Evolutionary conservation across 2,329 filamentous ascomycete genomes (phyloP), one percentile per base, ranked within the genome.

Genomic region (Escovopsis sp.): DNA sequence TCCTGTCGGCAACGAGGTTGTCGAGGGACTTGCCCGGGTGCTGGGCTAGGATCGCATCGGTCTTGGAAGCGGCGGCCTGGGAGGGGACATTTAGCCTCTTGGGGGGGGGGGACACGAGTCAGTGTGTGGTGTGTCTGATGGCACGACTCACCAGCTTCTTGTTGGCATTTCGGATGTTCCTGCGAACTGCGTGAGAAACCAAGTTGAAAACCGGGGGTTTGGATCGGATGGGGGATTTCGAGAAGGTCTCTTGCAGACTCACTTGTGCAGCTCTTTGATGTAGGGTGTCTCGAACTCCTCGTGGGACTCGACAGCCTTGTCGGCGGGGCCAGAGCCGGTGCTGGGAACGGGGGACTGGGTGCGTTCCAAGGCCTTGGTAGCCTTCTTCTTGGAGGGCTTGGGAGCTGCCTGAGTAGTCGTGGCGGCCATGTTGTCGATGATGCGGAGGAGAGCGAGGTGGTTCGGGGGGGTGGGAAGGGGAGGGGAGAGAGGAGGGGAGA

Each of bases 231-330:
- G 34, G 33, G 6, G 38, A 15, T 23, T 23, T 6, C 23, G 23
- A 23, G 23, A 3, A 23, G 23, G 23, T 23, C 26, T 43, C 30
- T 33, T 39, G 33, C 35, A 30, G 32, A 59, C 79, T 59, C 68
- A 94, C 88, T 94, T 95, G 58, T 89, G 79, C 40, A 96, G 72
- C 60, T 96, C 89, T 59, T 80, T 86, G 58, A 95, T 73, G 65
- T 89, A 87, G 34, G 79, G 70, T 55, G 76, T 87, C 59, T 95
- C 88, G 48, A 67, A 68, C 46, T 76, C 76, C 44, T 85, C 79
- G 40, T 65, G 62, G 46, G 69, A 69, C 54, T 79, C 77, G 48
- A 59, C 60, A 47, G 69, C 61, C 62, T 71, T 70, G 45, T 72
- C 69, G 42, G 67, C 59, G 39, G 66, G 59, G 47, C 64, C 62